Evolutionary conservation across 129 eudicot species (phyloP), one percentile per base, ranked within the genome.

Genomic region (Flaveria linearis): DNA sequence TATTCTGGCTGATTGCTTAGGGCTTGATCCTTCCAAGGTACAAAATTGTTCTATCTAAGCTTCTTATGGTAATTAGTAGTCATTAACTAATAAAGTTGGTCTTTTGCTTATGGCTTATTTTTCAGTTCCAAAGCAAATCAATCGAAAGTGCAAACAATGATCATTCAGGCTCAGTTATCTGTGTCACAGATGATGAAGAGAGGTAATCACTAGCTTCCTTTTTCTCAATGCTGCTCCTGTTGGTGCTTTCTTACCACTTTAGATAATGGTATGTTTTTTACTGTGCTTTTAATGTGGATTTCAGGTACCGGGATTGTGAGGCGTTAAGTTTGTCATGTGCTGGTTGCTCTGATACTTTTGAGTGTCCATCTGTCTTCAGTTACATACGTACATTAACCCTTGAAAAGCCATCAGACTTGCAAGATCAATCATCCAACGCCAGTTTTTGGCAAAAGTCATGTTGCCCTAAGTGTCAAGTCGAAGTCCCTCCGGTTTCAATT

Each of bases 1-100:
- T 43, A 87, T 88, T 72, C 73, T 95, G 85, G 99, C 97, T 76
- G 97, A 95, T 80, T 95, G 99, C 77, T 86, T 95, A 79, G 99
- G 99, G 45, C 99, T 95, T 65, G 99, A 95, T 75, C 85, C 99
- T 83, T 89, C 99, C 42, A 95, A 95, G 97, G 99, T 95, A 69
- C 71, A 13, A 10, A 22, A 49, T 67, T 70, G 79, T 71, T 56
- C 45, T 68, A 53, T 42, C 45, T 36, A 69, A 6, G 67, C 36
- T 17, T 17, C 11, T 3, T 65, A 9, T 74, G n/a, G 73, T 33
- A 56, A 15, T 16, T 18, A 46, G 15, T 62, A 56, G 60, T 71
- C 22, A 60, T 20, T 47, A 46, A 33, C 56, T 79, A 43, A 42
- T 62, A 78, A 55, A 26, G 5, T 46, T 18, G 13, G 61, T 65